Evolutionary conservation across 192 early-diverging fungal genomes (phyloP), one percentile per base, ranked within the genome.

Genomic region (Pecoramyces ruminantium): DNA sequence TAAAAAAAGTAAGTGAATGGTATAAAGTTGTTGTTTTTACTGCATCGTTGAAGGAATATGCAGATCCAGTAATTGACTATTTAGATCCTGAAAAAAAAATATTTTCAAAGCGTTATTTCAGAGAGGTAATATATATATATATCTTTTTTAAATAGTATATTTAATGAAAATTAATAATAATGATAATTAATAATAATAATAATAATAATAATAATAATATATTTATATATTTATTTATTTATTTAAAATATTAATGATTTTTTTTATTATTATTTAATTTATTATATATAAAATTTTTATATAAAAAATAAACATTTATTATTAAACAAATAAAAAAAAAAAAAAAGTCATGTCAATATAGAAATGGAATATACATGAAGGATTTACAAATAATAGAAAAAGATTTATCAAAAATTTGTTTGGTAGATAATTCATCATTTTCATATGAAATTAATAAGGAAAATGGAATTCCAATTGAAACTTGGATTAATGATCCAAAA

Each of bases 21-120:
- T 96, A 93, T 87, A 93, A 93, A 78, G 88, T 96, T 28, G 93
- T 96, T 15, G 93, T 96, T 34, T 96, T 95, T 85, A 96, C 95
- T 4, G 95, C 95, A 15, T 93, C 92, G 16, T 94, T 96, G 92
- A 85, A 93, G 28, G 94, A 96, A 86, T 96, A 96, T 83, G 95
- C 95, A n/a, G 94, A 96, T 83, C 95, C 95, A 27, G 95, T 96
- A 28, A 95, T 96, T 81, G 95, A 96, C 83, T 94, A 92, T 90
- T 82, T 96, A 39, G 94, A 96, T 84, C 89, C 91, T 80, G 85
- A 86, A 78, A 85, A 89, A 28, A 92, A 84, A 16, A 80, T 95
- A 27, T 90, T 96, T 80, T 88, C 89, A 13, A 85, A 88, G 78
- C 90, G 95, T 29, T 94, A 91, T 84, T 96, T 96, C 86, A 86